phyloP scores from a whole-genome alignment of 73 alveolate species.

The Loxodes magnus region DNA sequence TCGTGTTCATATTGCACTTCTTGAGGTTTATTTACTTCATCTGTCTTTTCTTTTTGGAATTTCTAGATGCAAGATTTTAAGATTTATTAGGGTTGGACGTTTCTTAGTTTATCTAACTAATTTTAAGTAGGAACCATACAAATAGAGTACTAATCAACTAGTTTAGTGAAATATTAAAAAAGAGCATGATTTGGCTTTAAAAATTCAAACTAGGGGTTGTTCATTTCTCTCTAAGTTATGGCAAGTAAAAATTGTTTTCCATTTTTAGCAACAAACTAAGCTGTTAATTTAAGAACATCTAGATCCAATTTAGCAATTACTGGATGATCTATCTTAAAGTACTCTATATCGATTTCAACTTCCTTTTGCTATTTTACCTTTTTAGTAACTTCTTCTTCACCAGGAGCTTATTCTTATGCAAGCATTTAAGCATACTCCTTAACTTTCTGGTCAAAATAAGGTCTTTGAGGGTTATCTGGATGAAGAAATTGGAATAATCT shows the following conservation, averaged over 20 bases:
- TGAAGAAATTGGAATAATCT: constrained; percentile 57
- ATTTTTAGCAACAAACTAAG: constrained; percentile 90
- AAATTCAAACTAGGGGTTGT: constrained; percentile 92
- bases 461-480: constrained; percentile 61
- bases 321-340: constrained; percentile 74
- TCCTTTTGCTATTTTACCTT: constrained; percentile 20
- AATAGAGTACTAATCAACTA: constrained; percentile 85
- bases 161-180: constrained; percentile 81
- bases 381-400: constrained; percentile 19
- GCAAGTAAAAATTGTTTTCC: constrained; percentile 93
- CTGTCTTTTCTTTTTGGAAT: too few species aligned
- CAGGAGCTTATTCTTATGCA: constrained; percentile 21
- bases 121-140: constrained; percentile 71
- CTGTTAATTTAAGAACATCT: constrained; percentile 89
- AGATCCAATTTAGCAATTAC: constrained; percentile 73
- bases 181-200: constrained; percentile 92
- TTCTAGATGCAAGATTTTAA: too few species aligned
- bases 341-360: constrained; percentile 12
- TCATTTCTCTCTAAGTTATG: constrained; percentile 75
- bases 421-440: constrained; percentile 37
- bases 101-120: constrained; percentile 39
- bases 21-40: too few species aligned
- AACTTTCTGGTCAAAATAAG: constrained; percentile 53
- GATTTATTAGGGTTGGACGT: too few species aligned
- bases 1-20: too few species aligned